Evolutionary conservation across 345 rosid genomes (phyloP).

Genomic region (Lenwebbia sp.): DNA sequence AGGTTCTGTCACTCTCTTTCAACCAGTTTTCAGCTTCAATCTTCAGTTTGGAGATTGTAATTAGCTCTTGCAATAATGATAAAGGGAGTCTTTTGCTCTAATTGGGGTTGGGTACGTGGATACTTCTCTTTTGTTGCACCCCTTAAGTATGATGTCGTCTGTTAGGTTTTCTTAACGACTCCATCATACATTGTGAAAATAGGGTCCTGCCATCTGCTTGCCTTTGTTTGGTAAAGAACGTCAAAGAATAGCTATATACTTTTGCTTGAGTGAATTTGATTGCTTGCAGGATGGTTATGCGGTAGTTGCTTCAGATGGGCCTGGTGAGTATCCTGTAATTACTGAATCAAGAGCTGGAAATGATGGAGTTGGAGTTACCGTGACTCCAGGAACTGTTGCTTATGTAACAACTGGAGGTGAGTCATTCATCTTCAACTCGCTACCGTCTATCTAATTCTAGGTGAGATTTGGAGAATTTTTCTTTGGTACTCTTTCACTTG

Average conservation of each 20-base stretch:
- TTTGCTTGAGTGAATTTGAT: neutral
- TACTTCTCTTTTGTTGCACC: neutral
- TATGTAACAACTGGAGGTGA: conserved; percentile 98
- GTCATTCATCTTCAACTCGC: neutral
- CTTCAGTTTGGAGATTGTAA: neutral
- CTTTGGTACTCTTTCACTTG: neutral
- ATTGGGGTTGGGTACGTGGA: neutral
- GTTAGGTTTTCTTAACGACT: neutral
- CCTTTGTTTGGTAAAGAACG: neutral
- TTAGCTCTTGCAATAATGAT: neutral
- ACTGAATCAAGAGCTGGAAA: conserved; percentile 96
- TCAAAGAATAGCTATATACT: neutral
- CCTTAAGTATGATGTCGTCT: neutral
- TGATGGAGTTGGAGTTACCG: conserved; percentile 69
- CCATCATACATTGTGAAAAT: neutral
- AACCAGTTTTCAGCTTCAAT: neutral
- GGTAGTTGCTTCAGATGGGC: conserved; percentile 89
- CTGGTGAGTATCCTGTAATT: conserved; percentile 78
- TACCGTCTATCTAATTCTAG: neutral
- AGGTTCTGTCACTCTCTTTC: neutral
- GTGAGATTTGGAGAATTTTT: neutral
- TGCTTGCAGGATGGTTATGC: conserved; percentile 86
- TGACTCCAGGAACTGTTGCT: conserved; percentile 89
- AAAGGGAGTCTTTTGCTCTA: neutral
- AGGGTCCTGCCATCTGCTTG: neutral